Evolutionary conservation across 768 basidiomycete species (phyloP).

Genomic region (Leccinum imitatum): DNA sequence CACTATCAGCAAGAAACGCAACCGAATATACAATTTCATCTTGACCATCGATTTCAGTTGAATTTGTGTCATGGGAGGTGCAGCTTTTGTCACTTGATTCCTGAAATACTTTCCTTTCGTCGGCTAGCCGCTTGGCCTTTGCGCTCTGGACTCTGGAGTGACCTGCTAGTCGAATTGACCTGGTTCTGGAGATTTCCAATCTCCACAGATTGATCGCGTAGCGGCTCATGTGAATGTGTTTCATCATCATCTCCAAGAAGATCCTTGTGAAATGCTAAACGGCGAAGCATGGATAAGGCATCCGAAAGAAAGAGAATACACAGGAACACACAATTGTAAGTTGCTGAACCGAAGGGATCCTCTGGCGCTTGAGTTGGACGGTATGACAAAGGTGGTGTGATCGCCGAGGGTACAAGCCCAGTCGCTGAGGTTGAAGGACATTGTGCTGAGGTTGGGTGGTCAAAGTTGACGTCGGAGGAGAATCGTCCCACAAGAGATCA

Average conservation of each 20-base stretch:
- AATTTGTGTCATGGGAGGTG: too few species aligned
- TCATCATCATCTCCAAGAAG: constrained; percentile 73
- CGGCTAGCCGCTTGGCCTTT: constrained; percentile 53
- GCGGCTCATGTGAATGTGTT: constrained; percentile 44
- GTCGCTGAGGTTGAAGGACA: constrained; percentile 38
- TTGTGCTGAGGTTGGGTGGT: constrained; percentile 35
- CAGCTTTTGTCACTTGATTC: neutral
- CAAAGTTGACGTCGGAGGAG: constrained; percentile 41
- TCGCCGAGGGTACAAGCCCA: constrained; percentile 28
- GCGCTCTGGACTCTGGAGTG: constrained; percentile 51
- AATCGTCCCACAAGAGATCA: constrained; percentile 56
- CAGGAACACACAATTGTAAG: constrained; percentile 17
- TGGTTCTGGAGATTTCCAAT: constrained; percentile 89
- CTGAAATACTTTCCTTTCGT: neutral
- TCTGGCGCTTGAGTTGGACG: constrained; percentile 23
- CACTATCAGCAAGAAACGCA: neutral
- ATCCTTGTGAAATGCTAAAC: constrained; percentile 40
- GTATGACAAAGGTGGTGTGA: constrained; percentile 30
- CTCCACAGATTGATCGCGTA: constrained; percentile 77
- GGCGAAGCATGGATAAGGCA: constrained; percentile 9
- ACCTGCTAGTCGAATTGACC: constrained; percentile 72
- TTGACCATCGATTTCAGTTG: neutral
- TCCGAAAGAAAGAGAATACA: neutral
- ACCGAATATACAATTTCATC: neutral
- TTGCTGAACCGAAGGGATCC: constrained; percentile 53